These are phyloP conservation scores for Juglanconis oblonga DNA, from an alignment of 2,329 filamentous ascomycete genomes.

Conservation along the genomic window DNA sequence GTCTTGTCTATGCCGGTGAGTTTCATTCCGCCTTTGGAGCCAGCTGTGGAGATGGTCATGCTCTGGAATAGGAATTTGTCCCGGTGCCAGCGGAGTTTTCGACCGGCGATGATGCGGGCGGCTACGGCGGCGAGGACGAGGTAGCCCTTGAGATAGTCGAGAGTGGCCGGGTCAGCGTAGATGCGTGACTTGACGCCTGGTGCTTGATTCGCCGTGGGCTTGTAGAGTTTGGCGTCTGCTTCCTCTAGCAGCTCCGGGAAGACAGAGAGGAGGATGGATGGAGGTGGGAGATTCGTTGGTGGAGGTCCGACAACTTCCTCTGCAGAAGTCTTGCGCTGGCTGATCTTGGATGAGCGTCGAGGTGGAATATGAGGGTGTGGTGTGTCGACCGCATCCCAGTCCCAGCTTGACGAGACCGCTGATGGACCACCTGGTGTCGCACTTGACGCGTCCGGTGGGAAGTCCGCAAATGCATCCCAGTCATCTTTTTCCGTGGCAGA, in stretches of 20 bases:
- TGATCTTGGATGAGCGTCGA: constrained; percentile 16
- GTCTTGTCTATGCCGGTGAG: constrained; percentile 80
- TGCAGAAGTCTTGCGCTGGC: constrained; percentile 16
- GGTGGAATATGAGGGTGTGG: constrained; percentile 19
- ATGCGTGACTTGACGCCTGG: constrained; percentile 60
- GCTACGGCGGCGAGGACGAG: constrained; percentile 64
- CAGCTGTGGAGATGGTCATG: constrained; percentile 80
- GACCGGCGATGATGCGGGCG: constrained; percentile 78
- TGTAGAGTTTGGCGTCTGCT: constrained; percentile 63
- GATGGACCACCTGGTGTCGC: constrained; percentile 19
- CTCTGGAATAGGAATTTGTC: constrained; percentile 81
- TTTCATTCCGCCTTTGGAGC: constrained; percentile 80
- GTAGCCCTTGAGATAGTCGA: constrained; percentile 63
- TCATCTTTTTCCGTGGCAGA: constrained; percentile 34
- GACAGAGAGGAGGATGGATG: constrained; percentile 74
- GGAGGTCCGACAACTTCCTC: constrained; percentile 44
- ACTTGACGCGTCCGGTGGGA: constrained; percentile 26
- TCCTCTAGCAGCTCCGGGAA: constrained; percentile 70
- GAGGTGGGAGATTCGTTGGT: constrained; percentile 85
- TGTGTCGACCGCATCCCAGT: constrained; percentile 45
- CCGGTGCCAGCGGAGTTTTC: constrained; percentile 85
- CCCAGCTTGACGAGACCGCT: constrained; percentile 37
- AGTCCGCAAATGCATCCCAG: constrained; percentile 52
- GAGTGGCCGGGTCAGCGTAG: constrained; percentile 59
- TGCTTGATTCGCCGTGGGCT: constrained; percentile 58